Evolutionary conservation across 306 rosid genomes (phyloP).

Genomic region (Lathyrus aphaca): DNA sequence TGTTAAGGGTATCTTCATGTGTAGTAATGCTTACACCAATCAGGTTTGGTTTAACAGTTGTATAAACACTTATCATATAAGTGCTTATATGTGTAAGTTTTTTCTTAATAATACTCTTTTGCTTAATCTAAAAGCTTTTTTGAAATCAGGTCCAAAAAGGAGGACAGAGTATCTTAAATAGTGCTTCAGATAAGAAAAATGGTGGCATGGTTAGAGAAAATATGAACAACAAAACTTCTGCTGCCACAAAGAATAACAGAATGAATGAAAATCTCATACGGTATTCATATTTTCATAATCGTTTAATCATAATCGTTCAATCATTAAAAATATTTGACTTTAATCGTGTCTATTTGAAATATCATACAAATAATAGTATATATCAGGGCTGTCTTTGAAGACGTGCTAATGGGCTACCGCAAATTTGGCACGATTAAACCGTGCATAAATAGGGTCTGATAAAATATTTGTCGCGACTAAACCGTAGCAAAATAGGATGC

Average conservation of each 20-base stretch:
- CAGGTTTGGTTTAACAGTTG: constrained; percentile 55
- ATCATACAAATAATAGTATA: neutral
- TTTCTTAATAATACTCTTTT: neutral
- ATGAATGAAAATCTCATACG: constrained; percentile 67
- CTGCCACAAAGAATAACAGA: constrained; percentile 32
- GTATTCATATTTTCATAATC: constrained; percentile 38
- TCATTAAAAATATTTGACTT: neutral
- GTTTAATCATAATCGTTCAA: too few relatives aligned
- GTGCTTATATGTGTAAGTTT: neutral
- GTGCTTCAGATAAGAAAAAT: constrained; percentile 40
- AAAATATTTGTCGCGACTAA: too few relatives aligned
- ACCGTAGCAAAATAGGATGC: too few relatives aligned
- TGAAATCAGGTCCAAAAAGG: constrained; percentile 73
- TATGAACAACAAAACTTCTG: constrained; percentile 29
- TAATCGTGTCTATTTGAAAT: neutral
- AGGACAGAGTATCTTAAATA: constrained; percentile 67
- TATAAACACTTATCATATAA: neutral
- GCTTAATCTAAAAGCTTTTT: neutral
- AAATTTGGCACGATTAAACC: too few relatives aligned
- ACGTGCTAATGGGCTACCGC: too few relatives aligned
- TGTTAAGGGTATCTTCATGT: constrained; percentile 86
- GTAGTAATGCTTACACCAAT: constrained; percentile 82
- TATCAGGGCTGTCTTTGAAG: too few relatives aligned
- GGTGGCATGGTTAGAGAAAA: constrained; percentile 39
- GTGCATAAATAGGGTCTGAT: too few relatives aligned